These are phyloP conservation scores for Neospermospora avenae DNA, from an alignment of 2,329 filamentous ascomycete genomes.

Conservation along the genomic window DNA sequence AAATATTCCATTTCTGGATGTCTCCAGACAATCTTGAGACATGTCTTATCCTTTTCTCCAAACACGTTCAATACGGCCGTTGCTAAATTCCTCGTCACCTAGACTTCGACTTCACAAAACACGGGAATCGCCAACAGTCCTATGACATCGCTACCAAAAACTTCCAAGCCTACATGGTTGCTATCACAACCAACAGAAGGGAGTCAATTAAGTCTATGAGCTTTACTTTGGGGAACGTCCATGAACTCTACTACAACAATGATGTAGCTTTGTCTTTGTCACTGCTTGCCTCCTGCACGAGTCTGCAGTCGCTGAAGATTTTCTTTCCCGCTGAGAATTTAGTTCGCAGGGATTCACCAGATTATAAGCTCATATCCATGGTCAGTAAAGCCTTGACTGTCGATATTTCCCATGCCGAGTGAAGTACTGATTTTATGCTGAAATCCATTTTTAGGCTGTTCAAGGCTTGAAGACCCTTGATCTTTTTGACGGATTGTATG, in stretches of 20 bases:
- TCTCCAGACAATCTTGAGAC: too few relatives aligned
- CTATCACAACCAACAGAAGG: constrained; percentile 16
- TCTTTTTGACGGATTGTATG: not conserved
- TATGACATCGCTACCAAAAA: too few relatives aligned
- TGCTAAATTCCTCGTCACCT: too few relatives aligned
- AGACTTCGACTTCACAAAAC: constrained; percentile 13
- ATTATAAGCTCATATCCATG: not conserved
- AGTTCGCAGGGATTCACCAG: not conserved
- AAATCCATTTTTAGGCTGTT: not conserved
- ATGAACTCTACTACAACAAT: not conserved
- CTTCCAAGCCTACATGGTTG: constrained; percentile 16
- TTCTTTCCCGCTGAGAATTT: too few relatives aligned
- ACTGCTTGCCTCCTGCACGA: constrained; percentile 2
- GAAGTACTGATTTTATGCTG: too few relatives aligned
- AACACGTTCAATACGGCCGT: too few relatives aligned
- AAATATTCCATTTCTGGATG: too few relatives aligned
- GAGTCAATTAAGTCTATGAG: constrained; percentile 4
- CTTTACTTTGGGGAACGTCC: not conserved
- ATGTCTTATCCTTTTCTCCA: too few relatives aligned
- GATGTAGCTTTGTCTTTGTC: not conserved
- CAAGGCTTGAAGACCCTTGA: not conserved
- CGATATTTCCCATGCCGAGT: not conserved
- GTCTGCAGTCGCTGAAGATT: constrained; percentile 1
- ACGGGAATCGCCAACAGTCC: too few relatives aligned
- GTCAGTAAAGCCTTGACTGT: not conserved